A percentile compares a stretch with the other conserved stretches of the same genome.
phyloP scores from a whole-genome alignment of 495 filamentous ascomycete genomes.

The Penicillium odoratum region DNA sequence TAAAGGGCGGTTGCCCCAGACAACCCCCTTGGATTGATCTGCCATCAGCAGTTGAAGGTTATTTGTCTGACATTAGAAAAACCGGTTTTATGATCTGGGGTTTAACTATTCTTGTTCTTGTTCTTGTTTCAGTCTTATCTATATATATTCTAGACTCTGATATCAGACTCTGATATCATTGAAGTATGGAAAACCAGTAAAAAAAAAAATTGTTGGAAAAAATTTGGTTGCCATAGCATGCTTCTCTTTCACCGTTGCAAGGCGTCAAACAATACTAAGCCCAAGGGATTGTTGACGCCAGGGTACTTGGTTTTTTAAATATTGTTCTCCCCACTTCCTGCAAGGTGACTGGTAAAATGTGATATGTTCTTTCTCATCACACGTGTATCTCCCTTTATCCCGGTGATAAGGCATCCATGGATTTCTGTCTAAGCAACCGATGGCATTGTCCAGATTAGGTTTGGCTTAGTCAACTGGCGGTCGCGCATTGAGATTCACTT shows the following conservation, averaged over 20 bases:
- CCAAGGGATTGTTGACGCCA: conserved; percentile 5
- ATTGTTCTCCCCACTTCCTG: conserved; percentile 9
- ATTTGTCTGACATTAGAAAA: conserved; percentile 12
- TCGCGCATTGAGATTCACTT: neutral
- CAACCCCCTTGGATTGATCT: conserved; percentile 16
- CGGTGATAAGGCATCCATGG: neutral
- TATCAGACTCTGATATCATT: neutral
- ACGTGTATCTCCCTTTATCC: conserved; percentile 3
- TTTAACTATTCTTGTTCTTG: neutral
- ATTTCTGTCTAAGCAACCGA: neutral
- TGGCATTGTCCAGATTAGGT: neutral
- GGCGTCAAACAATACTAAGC: neutral
- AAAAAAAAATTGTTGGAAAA: neutral
- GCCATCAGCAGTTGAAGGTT: conserved; percentile 18
- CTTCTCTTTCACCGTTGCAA: neutral
- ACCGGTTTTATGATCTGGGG: conserved; percentile 15
- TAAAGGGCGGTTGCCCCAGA: conserved; percentile 31
- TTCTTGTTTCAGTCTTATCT: neutral
- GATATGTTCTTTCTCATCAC: conserved; percentile 17
- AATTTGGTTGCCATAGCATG: neutral
- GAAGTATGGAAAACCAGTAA: neutral
- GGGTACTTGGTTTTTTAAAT: neutral
- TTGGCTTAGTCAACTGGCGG: neutral
- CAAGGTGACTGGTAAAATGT: conserved; percentile 1
- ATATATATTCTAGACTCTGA: neutral